phyloP scores from a whole-genome alignment of 768 basidiomycete species.

The Leccinum imitatum region DNA sequence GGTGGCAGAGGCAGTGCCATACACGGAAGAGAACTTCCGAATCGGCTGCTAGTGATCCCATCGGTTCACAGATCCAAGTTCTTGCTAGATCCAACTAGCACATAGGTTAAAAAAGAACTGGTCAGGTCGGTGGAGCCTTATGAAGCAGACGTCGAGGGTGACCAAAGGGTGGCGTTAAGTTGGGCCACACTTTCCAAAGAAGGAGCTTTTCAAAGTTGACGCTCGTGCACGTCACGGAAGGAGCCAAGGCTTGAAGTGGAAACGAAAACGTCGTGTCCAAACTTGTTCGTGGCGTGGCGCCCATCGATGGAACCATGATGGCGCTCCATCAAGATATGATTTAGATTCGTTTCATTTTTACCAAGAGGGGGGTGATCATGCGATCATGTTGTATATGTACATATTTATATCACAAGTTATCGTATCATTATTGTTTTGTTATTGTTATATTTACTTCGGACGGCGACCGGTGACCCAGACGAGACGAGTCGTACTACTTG shows the following conservation, averaged over 20 bases:
- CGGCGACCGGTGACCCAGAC: not conserved
- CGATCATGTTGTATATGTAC: not conserved
- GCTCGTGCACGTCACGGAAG: not conserved
- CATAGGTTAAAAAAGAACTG: not conserved
- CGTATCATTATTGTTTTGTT: too few relatives aligned
- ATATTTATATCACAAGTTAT: not conserved
- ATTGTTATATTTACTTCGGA: not conserved
- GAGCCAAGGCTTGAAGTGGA: not conserved
- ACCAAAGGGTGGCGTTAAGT: too few relatives aligned
- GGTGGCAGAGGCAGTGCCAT: not conserved
- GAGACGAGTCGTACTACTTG: not conserved
- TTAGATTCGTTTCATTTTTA: not conserved
- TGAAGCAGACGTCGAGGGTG: too few relatives aligned
- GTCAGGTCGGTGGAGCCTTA: too few relatives aligned
- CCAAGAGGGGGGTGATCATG: not conserved
- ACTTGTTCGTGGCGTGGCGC: not conserved
- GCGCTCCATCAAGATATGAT: too few relatives aligned
- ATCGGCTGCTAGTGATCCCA: not conserved
- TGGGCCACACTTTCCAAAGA: not conserved
- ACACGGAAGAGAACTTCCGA: not conserved
- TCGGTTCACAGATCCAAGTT: not conserved
- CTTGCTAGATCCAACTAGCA: not conserved
- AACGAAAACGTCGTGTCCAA: not conserved
- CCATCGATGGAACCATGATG: not conserved
- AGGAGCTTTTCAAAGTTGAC: not conserved